Evolutionary conservation across 495 filamentous ascomycete species (phyloP).

Genomic region (Friedmanniomyces simplex): DNA sequence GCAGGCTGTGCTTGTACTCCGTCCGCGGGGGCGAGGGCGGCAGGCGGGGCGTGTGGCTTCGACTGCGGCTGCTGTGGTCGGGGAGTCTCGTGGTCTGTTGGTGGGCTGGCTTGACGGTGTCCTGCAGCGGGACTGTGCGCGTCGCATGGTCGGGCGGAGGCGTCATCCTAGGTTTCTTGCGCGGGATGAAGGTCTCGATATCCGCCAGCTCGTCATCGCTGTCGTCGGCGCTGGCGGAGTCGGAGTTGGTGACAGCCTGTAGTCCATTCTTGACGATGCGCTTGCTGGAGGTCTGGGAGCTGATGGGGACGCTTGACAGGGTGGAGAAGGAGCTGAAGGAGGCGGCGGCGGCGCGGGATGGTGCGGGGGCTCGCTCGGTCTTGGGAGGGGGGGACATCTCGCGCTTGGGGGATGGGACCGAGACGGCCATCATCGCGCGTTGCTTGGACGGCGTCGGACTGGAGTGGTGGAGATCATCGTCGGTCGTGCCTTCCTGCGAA

Average conservation of each 20-base stretch:
- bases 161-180: slow-evolving; percentile 15
- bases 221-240: slow-evolving; percentile 15
- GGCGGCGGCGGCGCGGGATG: not conserved
- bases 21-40: not conserved
- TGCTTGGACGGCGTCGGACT: slow-evolving; percentile 2
- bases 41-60: not conserved
- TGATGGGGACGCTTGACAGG: slow-evolving; percentile 11
- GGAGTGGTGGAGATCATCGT: not conserved
- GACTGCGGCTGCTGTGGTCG: not conserved
- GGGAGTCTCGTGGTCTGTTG: slow-evolving; percentile 9
- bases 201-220: slow-evolving; percentile 14
- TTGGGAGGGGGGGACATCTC: not conserved
- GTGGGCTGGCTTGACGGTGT: not conserved
- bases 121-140: not conserved
- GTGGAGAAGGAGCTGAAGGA: slow-evolving; percentile 15
- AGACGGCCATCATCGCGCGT: slow-evolving; percentile 6
- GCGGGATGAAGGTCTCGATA: slow-evolving; percentile 5
- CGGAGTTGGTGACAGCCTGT: slow-evolving; percentile 19
- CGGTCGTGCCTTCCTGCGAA: not conserved
- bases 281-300: slow-evolving; percentile 18
- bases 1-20: slow-evolving; percentile 17
- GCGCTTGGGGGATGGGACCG: slow-evolving; percentile 3
- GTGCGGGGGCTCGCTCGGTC: not conserved
- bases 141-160: slow-evolving; percentile 1
- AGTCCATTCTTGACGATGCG: slow-evolving; percentile 10